These are phyloP conservation scores for Trichoderma brevicompactum DNA, from an alignment of 2,329 filamentous ascomycete species.

Conservation along the genomic window DNA sequence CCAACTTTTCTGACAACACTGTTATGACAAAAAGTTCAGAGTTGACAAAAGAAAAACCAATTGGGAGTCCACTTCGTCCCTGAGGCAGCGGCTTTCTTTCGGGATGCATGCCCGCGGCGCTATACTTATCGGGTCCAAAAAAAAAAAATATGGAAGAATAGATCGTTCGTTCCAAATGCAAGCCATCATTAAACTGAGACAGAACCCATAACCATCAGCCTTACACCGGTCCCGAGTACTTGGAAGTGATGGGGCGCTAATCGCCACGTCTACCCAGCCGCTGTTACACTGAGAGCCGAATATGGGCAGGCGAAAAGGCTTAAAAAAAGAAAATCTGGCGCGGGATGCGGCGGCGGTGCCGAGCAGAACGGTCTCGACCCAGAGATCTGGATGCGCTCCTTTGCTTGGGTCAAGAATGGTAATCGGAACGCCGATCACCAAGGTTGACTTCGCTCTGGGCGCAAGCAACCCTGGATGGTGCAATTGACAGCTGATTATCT, in stretches of 20 bases:
- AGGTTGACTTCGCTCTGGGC: not conserved
- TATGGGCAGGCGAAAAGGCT: slow-evolving; percentile 16
- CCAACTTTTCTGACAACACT: not conserved
- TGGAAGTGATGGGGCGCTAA: slow-evolving; percentile 30
- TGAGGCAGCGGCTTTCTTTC: not conserved
- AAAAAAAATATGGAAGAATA: not conserved
- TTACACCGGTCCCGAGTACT: slow-evolving; percentile 29
- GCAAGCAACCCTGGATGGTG: not conserved
- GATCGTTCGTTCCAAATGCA: not conserved
- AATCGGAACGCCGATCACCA: slow-evolving; percentile 24
- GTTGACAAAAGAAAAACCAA: not conserved
- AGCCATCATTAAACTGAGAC: not conserved
- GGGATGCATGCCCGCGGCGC: not conserved
- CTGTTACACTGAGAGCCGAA: slow-evolving; percentile 23
- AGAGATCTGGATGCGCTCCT: slow-evolving; percentile 21
- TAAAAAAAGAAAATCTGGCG: slow-evolving; percentile 20
- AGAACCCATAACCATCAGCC: slow-evolving; percentile 25
- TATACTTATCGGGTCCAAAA: not conserved
- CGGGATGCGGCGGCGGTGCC: slow-evolving; percentile 27
- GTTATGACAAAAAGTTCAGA: not conserved
- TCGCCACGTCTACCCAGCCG: slow-evolving; percentile 25
- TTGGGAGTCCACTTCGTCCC: not conserved
- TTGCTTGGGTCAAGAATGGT: slow-evolving; percentile 21
- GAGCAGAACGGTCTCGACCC: slow-evolving; percentile 29
- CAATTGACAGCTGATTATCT: slow-evolving; percentile 1